Evolutionary conservation across 2,329 filamentous ascomycete species (phyloP).

Genomic region (Geosmithia flava): DNA sequence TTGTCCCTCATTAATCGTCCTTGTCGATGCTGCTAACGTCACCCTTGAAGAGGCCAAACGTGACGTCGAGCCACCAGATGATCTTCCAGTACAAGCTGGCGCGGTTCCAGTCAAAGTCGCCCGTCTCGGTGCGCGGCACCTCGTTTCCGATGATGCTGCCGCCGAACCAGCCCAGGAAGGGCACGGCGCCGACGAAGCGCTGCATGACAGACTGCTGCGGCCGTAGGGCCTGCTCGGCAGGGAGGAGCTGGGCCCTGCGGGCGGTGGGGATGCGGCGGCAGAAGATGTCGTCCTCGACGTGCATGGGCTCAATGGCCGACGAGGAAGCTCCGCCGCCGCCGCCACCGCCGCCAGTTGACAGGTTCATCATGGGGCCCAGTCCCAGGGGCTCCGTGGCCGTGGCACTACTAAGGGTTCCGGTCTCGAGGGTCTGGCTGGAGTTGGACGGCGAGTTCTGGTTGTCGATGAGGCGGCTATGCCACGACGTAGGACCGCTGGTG

Average conservation of each 20-base stretch:
- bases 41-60: slow-evolving; percentile 44
- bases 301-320: slow-evolving; percentile 12
- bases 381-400: slow-evolving; percentile 25
- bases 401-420: slow-evolving; percentile 36
- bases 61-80: slow-evolving; percentile 49
- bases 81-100: slow-evolving; percentile 58
- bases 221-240: slow-evolving; percentile 57
- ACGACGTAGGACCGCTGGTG: slow-evolving; percentile 18
- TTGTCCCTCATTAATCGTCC: slow-evolving; percentile 33
- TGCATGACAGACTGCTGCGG: slow-evolving; percentile 55
- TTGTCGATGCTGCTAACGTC: slow-evolving; percentile 45
- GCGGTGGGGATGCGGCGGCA: slow-evolving; percentile 56
- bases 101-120: slow-evolving; percentile 64
- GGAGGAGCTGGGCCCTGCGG: slow-evolving; percentile 50
- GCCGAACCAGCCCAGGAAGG: slow-evolving; percentile 61
- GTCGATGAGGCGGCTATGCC: slow-evolving; percentile 23
- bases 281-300: slow-evolving; percentile 26
- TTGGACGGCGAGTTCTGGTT: slow-evolving; percentile 26
- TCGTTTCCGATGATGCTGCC: slow-evolving; percentile 62
- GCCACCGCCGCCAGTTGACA: slow-evolving; percentile 7
- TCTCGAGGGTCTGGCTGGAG: slow-evolving; percentile 47
- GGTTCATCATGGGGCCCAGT: background rate
- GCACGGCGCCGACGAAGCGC: slow-evolving; percentile 51
- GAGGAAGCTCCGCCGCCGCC: slow-evolving; percentile 2
- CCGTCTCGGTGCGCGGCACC: slow-evolving; percentile 59